Conservation (phyloP, 345 rosid species). For the Eucalyptus pauciflora region DNA sequence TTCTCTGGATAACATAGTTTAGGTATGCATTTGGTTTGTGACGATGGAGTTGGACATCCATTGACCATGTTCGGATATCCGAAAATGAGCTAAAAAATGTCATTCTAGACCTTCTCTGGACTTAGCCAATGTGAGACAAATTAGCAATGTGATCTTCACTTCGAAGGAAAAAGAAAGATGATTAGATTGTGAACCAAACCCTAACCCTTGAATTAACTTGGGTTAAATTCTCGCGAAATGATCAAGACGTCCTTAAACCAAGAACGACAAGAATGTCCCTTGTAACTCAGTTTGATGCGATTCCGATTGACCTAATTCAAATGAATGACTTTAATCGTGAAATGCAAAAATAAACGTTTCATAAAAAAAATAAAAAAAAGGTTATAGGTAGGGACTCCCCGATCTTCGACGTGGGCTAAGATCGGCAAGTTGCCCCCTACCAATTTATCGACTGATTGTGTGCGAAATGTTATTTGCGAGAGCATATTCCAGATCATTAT, state of each 20-base stretch:
- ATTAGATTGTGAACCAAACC: neutral
- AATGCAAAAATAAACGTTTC: neutral
- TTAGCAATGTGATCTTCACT: neutral
- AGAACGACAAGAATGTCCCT: neutral
- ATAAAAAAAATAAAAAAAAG: too few species aligned
- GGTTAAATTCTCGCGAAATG: neutral
- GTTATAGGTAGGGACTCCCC: neutral
- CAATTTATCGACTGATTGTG: neutral
- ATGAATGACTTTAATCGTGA: neutral
- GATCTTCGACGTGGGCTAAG: neutral
- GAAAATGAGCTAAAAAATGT: neutral
- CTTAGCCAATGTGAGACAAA: neutral
- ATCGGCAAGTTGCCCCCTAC: neutral
- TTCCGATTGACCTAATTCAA: neutral
- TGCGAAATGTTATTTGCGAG: neutral
- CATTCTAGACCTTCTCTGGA: neutral
- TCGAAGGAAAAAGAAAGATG: neutral
- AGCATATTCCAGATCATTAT: neutral
- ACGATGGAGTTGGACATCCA: neutral
- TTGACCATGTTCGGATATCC: neutral
- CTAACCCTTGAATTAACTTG: neutral
- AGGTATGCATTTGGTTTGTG: neutral
- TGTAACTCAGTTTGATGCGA: neutral
- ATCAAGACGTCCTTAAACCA: neutral
- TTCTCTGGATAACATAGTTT: too few species aligned